Evolutionary conservation across 257 asterid species (phyloP).

Genomic region (Agastache rugosa): DNA sequence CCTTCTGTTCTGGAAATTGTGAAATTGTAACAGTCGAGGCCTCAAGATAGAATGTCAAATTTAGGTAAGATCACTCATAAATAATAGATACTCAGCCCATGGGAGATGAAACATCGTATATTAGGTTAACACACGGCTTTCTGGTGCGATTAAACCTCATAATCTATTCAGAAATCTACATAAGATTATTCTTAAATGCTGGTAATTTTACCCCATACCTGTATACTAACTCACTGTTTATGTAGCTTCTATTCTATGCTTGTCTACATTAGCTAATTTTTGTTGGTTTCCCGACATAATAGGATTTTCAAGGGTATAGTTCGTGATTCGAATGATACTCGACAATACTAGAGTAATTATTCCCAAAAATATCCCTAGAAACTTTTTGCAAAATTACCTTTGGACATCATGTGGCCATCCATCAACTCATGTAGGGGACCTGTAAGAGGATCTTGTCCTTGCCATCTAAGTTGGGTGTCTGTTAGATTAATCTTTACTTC

Average conservation of each 20-base stretch:
- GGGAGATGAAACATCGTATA: not conserved
- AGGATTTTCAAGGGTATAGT: not conserved
- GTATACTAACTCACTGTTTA: not conserved
- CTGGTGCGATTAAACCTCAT: not conserved
- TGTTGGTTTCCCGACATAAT: not conserved
- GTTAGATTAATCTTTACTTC: constrained; percentile 20
- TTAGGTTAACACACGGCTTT: not conserved
- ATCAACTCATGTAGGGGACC: constrained; percentile 31
- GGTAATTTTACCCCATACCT: not conserved
- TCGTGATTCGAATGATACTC: not conserved
- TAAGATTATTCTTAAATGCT: not conserved
- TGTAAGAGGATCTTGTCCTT: constrained; percentile 34
- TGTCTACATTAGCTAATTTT: not conserved
- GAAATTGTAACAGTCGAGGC: not conserved
- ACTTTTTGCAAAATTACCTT: not conserved
- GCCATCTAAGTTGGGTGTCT: constrained; percentile 22
- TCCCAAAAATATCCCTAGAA: not conserved
- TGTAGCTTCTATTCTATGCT: not conserved
- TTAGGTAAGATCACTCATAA: not conserved
- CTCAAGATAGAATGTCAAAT: not conserved
- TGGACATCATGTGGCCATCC: constrained; percentile 17
- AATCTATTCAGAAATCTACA: not conserved
- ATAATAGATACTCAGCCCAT: too few relatives aligned
- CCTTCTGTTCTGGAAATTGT: not conserved
- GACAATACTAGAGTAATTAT: not conserved